Evolutionary conservation across 1,139 yeast genomes (phyloP).

Genomic region (Protomyces pachydermus): DNA sequence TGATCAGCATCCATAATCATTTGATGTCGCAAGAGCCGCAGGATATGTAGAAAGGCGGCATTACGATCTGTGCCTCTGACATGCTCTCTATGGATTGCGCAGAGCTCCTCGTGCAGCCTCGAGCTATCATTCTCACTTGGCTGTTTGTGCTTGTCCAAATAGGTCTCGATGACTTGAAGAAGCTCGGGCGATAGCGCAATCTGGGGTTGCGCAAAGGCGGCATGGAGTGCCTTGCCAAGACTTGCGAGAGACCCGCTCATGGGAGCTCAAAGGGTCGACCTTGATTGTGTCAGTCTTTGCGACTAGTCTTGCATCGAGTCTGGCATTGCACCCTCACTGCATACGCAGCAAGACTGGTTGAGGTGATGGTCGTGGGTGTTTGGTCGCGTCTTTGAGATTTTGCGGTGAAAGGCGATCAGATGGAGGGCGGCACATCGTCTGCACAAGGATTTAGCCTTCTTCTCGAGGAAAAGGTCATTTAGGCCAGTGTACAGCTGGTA

Average conservation of each 20-base stretch:
- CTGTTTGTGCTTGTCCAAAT: slow-evolving; percentile 44
- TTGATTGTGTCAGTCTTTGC: too few species aligned
- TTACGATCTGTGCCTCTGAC: slow-evolving; percentile 42
- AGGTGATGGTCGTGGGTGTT: too few species aligned
- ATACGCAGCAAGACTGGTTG: too few species aligned
- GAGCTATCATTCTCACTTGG: slow-evolving; percentile 41
- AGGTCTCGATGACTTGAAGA: not conserved
- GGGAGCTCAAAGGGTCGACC: not conserved
- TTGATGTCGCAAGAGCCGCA: slow-evolving; percentile 44
- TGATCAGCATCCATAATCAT: slow-evolving; percentile 43
- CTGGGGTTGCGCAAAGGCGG: not conserved
- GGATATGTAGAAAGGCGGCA: slow-evolving; percentile 47
- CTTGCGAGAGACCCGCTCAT: slow-evolving; percentile 13
- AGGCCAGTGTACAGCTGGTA: too few species aligned
- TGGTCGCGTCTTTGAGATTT: too few species aligned
- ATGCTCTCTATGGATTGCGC: slow-evolving; percentile 44
- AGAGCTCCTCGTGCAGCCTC: slow-evolving; percentile 50
- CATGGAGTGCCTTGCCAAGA: slow-evolving; percentile 6
- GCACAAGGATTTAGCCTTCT: too few species aligned
- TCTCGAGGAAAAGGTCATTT: too few species aligned
- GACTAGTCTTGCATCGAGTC: too few species aligned
- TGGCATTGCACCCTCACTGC: too few species aligned
- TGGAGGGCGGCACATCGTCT: too few species aligned
- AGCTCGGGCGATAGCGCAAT: not conserved
- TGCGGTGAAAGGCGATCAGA: too few species aligned